Evolutionary conservation across 1,284 basidiomycete genomes (phyloP), one percentile per base, ranked within the genome.

Genomic region (Apiotrichum siamense): DNA sequence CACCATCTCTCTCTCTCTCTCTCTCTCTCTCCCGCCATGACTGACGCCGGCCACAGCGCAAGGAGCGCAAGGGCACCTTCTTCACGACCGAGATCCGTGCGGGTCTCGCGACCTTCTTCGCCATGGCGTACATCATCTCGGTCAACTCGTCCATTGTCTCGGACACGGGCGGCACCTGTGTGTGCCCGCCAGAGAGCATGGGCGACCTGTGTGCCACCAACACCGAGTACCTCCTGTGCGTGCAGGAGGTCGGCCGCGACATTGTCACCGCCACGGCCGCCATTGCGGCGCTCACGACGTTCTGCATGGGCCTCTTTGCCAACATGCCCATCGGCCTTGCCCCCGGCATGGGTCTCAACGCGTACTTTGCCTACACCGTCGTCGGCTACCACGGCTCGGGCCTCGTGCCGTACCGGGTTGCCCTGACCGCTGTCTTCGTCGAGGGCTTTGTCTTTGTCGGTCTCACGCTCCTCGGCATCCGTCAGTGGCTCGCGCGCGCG

Each of bases 331-430:
- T 93, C 20, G 88, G 86, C 52, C 67, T 78, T 23, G 76, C 76
- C 11, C 76, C 87, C 17, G 87, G 87, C 50, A 77, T 89, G 58
- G 86, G 87, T 54, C 75, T 90, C 35, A 91, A 91, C 68, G 88
- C 88, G 24, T 92, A 91, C 84, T 91, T 93, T 70, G 80, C 89
- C 18, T 91, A 88, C 74, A 88, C 87, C 18, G 82, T 92, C 37
- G 89, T 92, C 39, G 89, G 89, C 9, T 84, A 82, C 72, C 83
- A 88, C 60, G 67, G 66, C 12, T 68, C 79, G 21, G 89, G 89
- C 20, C 78, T 81, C 44, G 83, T 90, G 60, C 78, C 82, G 3
- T 93, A 89, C 69, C 77, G 79, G 20, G 84, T 91, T 72, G 89
- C 89, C 0, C 79, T 92, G n/a, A 83, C 85, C 15, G 89, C 89